Evolutionary conservation across 495 filamentous ascomycete species (phyloP).

Genomic region (Penicillium taxi): DNA sequence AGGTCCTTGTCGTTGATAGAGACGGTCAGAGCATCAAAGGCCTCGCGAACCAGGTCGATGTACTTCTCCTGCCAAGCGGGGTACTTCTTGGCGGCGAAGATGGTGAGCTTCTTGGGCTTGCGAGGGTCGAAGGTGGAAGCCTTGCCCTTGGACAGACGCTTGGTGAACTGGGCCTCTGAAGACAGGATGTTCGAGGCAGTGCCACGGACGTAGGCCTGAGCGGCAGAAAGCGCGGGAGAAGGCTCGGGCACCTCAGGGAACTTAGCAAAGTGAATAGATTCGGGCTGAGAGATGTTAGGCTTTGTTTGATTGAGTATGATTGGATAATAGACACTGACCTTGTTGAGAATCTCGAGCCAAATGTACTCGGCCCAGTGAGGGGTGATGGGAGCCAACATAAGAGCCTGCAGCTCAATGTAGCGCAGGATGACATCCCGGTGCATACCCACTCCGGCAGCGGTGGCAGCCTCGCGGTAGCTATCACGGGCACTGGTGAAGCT

Average conservation of each 20-base stretch:
- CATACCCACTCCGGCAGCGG: slow-evolving; percentile 68
- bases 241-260: slow-evolving; percentile 66
- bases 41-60: slow-evolving; percentile 68
- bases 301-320: background rate
- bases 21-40: slow-evolving; percentile 49
- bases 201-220: slow-evolving; percentile 68
- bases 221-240: slow-evolving; percentile 57
- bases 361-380: slow-evolving; percentile 95
- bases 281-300: slow-evolving; percentile 29
- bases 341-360: slow-evolving; percentile 79
- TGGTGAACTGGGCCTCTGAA: slow-evolving; percentile 76
- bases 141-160: slow-evolving; percentile 83
- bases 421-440: slow-evolving; percentile 65
- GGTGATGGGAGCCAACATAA: slow-evolving; percentile 69
- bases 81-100: slow-evolving; percentile 70
- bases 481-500: slow-evolving; percentile 77
- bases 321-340: slow-evolving; percentile 35
- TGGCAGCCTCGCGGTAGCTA: slow-evolving; percentile 76
- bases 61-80: slow-evolving; percentile 89
- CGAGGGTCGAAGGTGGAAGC: slow-evolving; percentile 71
- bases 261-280: slow-evolving; percentile 67
- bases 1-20: slow-evolving; percentile 70
- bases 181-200: slow-evolving; percentile 75
- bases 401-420: slow-evolving; percentile 83
- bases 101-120: slow-evolving; percentile 82